These are phyloP conservation scores for Diaporthe aspalathi DNA, from an alignment of 2,329 filamentous ascomycete genomes.

Conservation along the genomic window DNA sequence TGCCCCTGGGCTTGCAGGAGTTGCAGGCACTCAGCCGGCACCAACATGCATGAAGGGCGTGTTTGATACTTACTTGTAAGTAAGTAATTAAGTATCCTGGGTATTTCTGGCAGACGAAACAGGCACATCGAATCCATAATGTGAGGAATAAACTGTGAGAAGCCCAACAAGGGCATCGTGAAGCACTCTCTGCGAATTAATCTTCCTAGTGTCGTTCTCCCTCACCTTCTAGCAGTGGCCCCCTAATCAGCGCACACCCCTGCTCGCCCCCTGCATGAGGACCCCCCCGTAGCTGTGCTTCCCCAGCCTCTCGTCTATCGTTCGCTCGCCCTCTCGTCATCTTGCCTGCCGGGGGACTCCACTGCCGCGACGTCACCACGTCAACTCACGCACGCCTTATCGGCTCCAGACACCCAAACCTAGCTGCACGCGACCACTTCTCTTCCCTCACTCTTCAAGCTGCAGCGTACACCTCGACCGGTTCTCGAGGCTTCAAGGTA, in stretches of 20 bases:
- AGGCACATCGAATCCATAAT: not conserved
- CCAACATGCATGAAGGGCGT: not conserved
- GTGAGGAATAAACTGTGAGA: not conserved
- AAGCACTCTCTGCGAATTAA: not conserved
- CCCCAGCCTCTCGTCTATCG: slow-evolving; percentile 7
- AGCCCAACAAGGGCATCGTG: too few species aligned
- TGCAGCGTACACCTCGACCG: not conserved
- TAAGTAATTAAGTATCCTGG: too few species aligned
- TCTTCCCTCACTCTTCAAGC: not conserved
- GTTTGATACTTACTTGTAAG: too few species aligned
- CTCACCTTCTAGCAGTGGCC: not conserved
- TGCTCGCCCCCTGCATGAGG: slow-evolving; percentile 5
- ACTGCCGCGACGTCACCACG: not conserved
- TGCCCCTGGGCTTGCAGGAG: slow-evolving; percentile 9
- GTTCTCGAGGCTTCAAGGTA: not conserved
- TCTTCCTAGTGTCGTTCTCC: not conserved
- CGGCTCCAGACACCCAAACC: not conserved
- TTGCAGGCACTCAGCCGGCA: not conserved
- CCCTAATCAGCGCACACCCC: not conserved
- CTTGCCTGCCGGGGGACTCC: slow-evolving; percentile 25
- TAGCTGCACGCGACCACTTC: not conserved
- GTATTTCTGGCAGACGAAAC: not conserved
- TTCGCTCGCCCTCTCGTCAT: not conserved
- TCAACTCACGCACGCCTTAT: slow-evolving; percentile 15
- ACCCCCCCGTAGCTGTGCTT: too few species aligned